Conservation (phyloP, 495 filamentous ascomycete genomes). For the Cladorrhinum samala region DNA sequence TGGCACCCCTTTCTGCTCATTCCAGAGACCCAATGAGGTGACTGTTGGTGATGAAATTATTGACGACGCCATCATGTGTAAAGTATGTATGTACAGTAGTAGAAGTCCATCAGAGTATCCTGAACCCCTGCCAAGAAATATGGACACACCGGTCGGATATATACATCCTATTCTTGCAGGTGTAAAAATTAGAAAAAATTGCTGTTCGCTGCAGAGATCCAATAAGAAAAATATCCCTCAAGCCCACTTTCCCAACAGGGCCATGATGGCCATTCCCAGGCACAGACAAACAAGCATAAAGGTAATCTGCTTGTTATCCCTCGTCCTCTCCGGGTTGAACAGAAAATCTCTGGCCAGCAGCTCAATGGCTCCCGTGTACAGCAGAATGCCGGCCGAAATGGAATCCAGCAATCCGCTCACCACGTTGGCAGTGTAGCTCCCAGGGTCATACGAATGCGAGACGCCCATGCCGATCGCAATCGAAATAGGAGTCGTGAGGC, state of each 20-base stretch:
- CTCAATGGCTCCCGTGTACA: conserved; percentile 77
- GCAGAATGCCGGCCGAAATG: conserved; percentile 71
- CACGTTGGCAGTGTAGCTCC: conserved; percentile 54
- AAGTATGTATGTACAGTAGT: too few species aligned
- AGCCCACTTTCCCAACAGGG: conserved; percentile 72
- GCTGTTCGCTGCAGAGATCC: neutral
- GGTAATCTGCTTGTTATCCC: conserved; percentile 47
- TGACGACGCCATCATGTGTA: too few species aligned
- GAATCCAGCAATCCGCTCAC: conserved; percentile 71
- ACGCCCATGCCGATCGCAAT: conserved; percentile 70
- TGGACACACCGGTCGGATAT: too few species aligned
- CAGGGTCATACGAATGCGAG: conserved; percentile 53
- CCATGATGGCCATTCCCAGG: conserved; percentile 62
- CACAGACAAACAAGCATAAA: conserved; percentile 56
- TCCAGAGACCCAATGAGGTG: too few species aligned
- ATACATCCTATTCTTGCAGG: too few species aligned
- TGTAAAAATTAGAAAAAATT: too few species aligned
- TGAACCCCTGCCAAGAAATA: too few species aligned
- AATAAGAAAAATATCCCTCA: conserved; percentile 20
- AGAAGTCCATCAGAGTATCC: too few species aligned
- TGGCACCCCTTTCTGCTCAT: too few species aligned
- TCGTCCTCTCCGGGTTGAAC: conserved; percentile 64
- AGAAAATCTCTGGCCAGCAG: conserved; percentile 82
- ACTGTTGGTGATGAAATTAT: too few species aligned
- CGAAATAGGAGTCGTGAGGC: conserved; percentile 65